Evolutionary conservation across 225 moss, liverwort and hornwort species (phyloP).

Genomic region (Marchantia paleacea): DNA sequence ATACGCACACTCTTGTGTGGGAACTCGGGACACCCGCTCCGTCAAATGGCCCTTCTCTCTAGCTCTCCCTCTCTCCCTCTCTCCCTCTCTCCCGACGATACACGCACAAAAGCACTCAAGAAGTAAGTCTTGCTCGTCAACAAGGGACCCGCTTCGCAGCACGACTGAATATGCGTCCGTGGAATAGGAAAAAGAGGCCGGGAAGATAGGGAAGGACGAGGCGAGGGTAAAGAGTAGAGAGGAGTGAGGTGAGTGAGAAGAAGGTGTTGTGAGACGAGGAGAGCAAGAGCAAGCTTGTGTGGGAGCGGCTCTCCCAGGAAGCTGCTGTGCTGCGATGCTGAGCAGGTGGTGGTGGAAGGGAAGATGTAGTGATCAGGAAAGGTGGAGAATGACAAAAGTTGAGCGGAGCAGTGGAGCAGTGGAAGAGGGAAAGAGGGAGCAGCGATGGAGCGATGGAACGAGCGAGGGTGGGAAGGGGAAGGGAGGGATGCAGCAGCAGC

Average conservation of each 20-base stretch:
- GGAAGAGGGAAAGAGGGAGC: constrained; percentile 12
- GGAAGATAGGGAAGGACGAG: constrained; percentile 4
- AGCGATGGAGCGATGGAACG: background rate
- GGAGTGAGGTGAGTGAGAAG: no score
- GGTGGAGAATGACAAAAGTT: constrained; percentile 26
- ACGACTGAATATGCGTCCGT: constrained; percentile 18
- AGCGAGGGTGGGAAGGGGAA: background rate
- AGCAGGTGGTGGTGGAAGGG: constrained; percentile 7
- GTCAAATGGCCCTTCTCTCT: background rate
- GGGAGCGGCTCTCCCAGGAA: constrained; percentile 29
- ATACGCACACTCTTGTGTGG: no score
- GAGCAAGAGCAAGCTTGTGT: constrained; percentile 18
- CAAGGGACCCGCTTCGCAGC: constrained; percentile 4
- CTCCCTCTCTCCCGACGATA: background rate
- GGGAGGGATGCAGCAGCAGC: background rate
- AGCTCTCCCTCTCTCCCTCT: background rate
- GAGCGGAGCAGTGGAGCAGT: constrained; percentile 11
- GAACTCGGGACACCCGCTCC: background rate
- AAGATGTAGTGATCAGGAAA: constrained; percentile 23
- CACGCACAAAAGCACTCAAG: background rate
- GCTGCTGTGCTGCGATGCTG: constrained; percentile 25
- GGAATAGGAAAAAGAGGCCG: constrained; percentile 13
- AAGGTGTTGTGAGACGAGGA: background rate
- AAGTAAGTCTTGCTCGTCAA: constrained; percentile 12
- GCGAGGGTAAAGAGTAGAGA: background rate